Evolutionary conservation across 1,284 basidiomycete genomes (phyloP), one percentile per base, ranked within the genome.

Genomic region (Anthracocystis panici-leucophaei): DNA sequence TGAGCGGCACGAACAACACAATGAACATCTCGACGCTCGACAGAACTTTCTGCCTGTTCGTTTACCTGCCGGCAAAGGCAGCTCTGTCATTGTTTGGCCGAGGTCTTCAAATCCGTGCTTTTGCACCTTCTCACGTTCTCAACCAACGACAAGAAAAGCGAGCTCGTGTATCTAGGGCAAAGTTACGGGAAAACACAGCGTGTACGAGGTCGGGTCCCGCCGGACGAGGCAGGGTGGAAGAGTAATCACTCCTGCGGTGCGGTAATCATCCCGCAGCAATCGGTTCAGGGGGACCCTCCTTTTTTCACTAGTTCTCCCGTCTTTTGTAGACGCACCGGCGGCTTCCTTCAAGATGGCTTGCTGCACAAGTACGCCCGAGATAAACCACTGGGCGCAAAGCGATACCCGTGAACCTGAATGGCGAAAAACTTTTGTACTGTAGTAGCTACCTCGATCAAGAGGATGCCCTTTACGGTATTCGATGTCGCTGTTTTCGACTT

Each of bases 11-110:
- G 46, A 42, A 23, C 35, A 50, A 35, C 35, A 38, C 35, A 14
- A 38, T 38, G 14, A 38, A 5, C 35, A 38, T 23, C 5, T 51
- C 38, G 41, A 42, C 23, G 31, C 45, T 59, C 41, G 45, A 55
- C 46, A 46, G 64, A 65, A 65, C 57, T 27, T 65, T 65, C 63
- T 48, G 57, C 41, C 48, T 59, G 35, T 42, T 21, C 14, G 12
- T 31, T 42, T 25, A 40, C 41, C 21, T 38, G 35, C 35, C 35
- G 10, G 35, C 35, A 38, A 12, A 38, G 27, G 23, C 7, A n/a
- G 27, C 42, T 11, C 38, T 25, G 20, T 31, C 25, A 20, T 27
- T 31, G 40, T 44, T 31, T 54, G 52, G 4, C 11, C 52, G 35
- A n/a, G 31, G n/a, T 16, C 31, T 23, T 53, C 23, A 33, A 20